Percentiles rank a stretch among this genome's conserved stretches.
Conservation (phyloP, 2,329 filamentous ascomycete genomes). For the Metarhizium guizhouense region DNA sequence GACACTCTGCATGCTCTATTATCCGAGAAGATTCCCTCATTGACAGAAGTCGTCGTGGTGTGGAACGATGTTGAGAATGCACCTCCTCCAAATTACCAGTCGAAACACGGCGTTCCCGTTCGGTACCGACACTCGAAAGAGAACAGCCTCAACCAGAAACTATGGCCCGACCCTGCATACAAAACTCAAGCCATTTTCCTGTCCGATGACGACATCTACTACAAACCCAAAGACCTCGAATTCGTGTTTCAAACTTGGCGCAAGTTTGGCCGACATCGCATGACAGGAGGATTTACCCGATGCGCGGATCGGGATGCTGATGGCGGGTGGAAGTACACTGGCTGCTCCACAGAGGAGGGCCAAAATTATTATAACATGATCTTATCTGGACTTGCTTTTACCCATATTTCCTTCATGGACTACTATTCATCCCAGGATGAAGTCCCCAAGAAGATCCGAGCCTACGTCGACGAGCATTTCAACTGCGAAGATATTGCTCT, state of each 20-base stretch:
- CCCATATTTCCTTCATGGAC: slow-evolving; percentile 28
- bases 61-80: slow-evolving; percentile 25
- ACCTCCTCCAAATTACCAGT: slow-evolving; percentile 19
- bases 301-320: slow-evolving; percentile 17
- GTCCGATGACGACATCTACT: slow-evolving; percentile 31
- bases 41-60: slow-evolving; percentile 27
- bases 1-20: slow-evolving; percentile 20
- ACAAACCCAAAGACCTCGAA: slow-evolving; percentile 27
- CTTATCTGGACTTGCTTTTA: slow-evolving; percentile 28
- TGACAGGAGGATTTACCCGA: slow-evolving; percentile 28
- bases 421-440: slow-evolving; percentile 28
- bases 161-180: slow-evolving; percentile 26
- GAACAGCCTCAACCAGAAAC: slow-evolving; percentile 29
- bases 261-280: slow-evolving; percentile 24
- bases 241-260: slow-evolving; percentile 33
- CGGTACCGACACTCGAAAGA: slow-evolving; percentile 22
- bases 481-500: slow-evolving; percentile 33
- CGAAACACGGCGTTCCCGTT: slow-evolving; percentile 21
- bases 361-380: slow-evolving; percentile 26
- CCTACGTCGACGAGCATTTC: slow-evolving; percentile 27
- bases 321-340: slow-evolving; percentile 21
- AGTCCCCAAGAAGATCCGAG: slow-evolving; percentile 20
- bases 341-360: slow-evolving; percentile 18
- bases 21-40: slow-evolving; percentile 22
- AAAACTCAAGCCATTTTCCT: slow-evolving; percentile 30